A percentile compares a stretch with the other conserved stretches of the same genome.
Conservation (phyloP, 2,329 filamentous ascomycete species). For the Metarhizium guizhouense region DNA sequence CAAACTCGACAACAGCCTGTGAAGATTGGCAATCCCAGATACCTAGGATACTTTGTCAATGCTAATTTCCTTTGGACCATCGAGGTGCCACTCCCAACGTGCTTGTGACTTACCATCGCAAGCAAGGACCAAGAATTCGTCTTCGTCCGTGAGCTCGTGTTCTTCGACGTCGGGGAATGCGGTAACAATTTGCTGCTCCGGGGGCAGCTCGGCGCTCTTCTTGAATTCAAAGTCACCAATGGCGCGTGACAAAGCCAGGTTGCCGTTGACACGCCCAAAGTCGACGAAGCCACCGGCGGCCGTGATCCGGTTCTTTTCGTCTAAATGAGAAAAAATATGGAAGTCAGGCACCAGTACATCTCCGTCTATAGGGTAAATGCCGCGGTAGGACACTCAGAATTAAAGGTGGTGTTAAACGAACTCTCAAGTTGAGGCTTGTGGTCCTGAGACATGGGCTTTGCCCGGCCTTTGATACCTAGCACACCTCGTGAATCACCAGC, state of each 20-base stretch:
- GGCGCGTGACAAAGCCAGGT: slow-evolving; percentile 89
- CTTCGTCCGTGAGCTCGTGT: slow-evolving; percentile 84
- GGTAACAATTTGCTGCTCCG: slow-evolving; percentile 98
- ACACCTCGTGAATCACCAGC: slow-evolving; percentile 94
- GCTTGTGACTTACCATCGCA: slow-evolving; percentile 66
- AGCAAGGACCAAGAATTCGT: slow-evolving; percentile 90
- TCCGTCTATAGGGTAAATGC: background rate
- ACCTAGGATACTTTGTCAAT: slow-evolving; percentile 42
- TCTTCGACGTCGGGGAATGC: slow-evolving; percentile 90
- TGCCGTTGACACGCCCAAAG: slow-evolving; percentile 96
- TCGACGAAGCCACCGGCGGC: slow-evolving; percentile 96
- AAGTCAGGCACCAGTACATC: too few relatives aligned
- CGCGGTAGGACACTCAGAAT: background rate
- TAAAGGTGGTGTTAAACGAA: slow-evolving; percentile 29
- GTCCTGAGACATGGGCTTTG: slow-evolving; percentile 97
- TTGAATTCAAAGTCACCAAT: slow-evolving; percentile 99
- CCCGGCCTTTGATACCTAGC: slow-evolving; percentile 89
- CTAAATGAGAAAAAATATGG: slow-evolving; percentile 31
- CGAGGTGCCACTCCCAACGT: background rate
- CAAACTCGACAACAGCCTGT: slow-evolving; percentile 94
- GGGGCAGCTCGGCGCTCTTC: slow-evolving; percentile 92
- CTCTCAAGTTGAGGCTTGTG: slow-evolving; percentile 99
- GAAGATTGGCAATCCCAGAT: slow-evolving; percentile 99
- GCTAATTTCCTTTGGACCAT: background rate
- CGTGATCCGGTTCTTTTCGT: slow-evolving; percentile 91